Conservation (phyloP, 2,329 filamentous ascomycete species). For the Phialophora macrospora region DNA sequence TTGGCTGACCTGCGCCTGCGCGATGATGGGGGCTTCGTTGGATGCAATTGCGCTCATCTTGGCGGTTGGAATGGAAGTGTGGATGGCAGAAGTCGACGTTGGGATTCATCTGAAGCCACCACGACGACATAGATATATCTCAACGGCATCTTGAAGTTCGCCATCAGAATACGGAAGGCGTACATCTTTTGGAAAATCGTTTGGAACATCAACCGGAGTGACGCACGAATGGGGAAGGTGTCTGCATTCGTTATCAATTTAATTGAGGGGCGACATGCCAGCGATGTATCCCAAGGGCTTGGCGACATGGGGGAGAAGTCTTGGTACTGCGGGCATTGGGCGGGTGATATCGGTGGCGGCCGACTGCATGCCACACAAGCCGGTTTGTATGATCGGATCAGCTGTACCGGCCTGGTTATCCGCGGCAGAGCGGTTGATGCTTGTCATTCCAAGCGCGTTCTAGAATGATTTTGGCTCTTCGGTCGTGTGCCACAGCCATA, state of each 20-base stretch:
- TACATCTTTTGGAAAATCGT: conserved; percentile 7
- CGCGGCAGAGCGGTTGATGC: conserved; percentile 4
- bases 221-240: conserved; percentile 30
- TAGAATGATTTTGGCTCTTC: background rate
- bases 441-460: background rate
- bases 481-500: background rate
- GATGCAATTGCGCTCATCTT: conserved; percentile 32
- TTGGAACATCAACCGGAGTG: conserved; percentile 17
- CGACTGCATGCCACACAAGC: background rate
- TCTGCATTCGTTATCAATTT: conserved; percentile 26
- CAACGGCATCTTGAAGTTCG: conserved; percentile 3
- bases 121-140: conserved; percentile 16
- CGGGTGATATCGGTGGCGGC: conserved; percentile 17
- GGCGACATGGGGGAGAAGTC: conserved; percentile 21
- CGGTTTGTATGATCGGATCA: background rate
- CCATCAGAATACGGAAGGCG: conserved; percentile 6
- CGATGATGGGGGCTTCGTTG: conserved; percentile 33
- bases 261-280: conserved; percentile 2
- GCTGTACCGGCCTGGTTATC: background rate
- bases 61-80: background rate
- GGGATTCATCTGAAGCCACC: background rate
- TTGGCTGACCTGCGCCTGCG: conserved; percentile 27
- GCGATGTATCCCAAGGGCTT: conserved; percentile 32
- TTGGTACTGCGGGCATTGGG: conserved; percentile 6
- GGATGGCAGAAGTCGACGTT: background rate